phyloP scores from a whole-genome alignment of 2,329 filamentous ascomycete species.

The Fusarium concolor region DNA sequence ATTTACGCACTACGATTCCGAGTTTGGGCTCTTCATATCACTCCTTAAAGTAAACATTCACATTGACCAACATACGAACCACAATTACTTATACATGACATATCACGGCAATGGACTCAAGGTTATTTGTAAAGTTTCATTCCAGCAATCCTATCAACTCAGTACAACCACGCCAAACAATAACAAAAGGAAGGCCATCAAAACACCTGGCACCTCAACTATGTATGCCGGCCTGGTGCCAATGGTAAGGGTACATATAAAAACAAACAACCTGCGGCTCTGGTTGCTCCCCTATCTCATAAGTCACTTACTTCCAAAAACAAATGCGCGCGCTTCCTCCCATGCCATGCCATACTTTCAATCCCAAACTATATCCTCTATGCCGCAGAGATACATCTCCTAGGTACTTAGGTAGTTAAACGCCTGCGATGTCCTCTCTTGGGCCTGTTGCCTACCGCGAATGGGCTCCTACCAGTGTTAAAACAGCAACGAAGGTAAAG shows the following conservation, averaged over 20 bases:
- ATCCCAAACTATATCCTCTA: slow-evolving; percentile 30
- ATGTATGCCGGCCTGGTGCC: slow-evolving; percentile 26
- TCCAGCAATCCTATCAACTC: slow-evolving; percentile 43
- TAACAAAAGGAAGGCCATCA: slow-evolving; percentile 39
- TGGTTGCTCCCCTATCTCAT: slow-evolving; percentile 38
- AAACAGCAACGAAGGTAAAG: slow-evolving; percentile 41
- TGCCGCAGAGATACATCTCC: slow-evolving; percentile 34
- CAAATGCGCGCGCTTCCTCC: slow-evolving; percentile 42
- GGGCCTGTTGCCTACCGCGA: slow-evolving; percentile 36
- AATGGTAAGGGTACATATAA: slow-evolving; percentile 38
- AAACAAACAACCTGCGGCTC: slow-evolving; percentile 31
- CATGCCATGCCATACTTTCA: slow-evolving; percentile 42
- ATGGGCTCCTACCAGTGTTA: slow-evolving; percentile 39
- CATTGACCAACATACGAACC: neutral
- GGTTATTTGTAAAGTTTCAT: slow-evolving; percentile 42
- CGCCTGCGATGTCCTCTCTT: slow-evolving; percentile 31
- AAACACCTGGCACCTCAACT: slow-evolving; percentile 38
- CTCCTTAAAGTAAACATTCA: neutral
- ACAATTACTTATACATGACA: neutral
- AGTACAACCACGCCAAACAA: slow-evolving; percentile 46
- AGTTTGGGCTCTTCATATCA: too few relatives aligned
- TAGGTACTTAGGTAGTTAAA: slow-evolving; percentile 20
- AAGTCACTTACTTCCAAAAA: slow-evolving; percentile 44
- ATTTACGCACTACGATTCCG: too few relatives aligned
- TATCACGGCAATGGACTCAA: neutral